Percentiles rank a stretch among this genome's conserved stretches.
These are phyloP conservation scores for Pestalotiopsis sp. DNA, from an alignment of 2,329 filamentous ascomycete species.

Conservation along the genomic window DNA sequence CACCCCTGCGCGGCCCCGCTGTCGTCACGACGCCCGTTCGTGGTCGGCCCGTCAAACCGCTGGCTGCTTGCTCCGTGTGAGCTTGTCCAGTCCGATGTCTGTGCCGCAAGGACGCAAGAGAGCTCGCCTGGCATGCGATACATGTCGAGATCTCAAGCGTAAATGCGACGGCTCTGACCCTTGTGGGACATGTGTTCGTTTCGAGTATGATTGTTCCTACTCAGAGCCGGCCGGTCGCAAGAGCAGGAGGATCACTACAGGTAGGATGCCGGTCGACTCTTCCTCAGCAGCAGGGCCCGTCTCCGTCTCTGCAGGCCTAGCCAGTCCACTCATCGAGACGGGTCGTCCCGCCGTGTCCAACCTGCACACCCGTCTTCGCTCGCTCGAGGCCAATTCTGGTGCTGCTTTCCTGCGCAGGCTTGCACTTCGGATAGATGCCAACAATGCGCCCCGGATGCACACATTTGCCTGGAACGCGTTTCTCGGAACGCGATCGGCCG, in stretches of 20 bases:
- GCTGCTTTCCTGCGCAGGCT: conserved; percentile 56
- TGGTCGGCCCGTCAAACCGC: background rate
- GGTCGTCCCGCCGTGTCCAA: background rate
- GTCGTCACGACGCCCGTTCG: background rate
- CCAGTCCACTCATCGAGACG: conserved; percentile 13
- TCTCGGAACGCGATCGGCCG: conserved; percentile 28
- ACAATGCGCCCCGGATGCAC: conserved; percentile 52
- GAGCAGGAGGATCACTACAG: conserved; percentile 12
- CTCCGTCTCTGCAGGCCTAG: background rate
- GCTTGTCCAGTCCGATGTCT: conserved; percentile 2
- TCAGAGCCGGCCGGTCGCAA: conserved; percentile 26
- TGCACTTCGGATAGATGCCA: conserved; percentile 53
- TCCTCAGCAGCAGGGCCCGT: background rate
- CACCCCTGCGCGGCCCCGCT: background rate
- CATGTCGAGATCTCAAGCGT: conserved; percentile 57
- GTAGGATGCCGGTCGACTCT: background rate
- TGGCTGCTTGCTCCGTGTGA: background rate
- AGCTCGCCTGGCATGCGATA: conserved; percentile 47
- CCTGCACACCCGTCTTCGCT: conserved; percentile 32
- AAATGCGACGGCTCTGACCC: conserved; percentile 56
- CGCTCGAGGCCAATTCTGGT: conserved; percentile 58
- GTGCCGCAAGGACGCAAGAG: conserved; percentile 26
- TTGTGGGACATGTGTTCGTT: conserved; percentile 54
- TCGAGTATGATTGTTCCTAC: conserved; percentile 56
- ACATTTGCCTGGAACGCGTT: conserved; percentile 57